phyloP scores from a whole-genome alignment of 2,329 filamentous ascomycete species.

The Apiospora malaysiana region DNA sequence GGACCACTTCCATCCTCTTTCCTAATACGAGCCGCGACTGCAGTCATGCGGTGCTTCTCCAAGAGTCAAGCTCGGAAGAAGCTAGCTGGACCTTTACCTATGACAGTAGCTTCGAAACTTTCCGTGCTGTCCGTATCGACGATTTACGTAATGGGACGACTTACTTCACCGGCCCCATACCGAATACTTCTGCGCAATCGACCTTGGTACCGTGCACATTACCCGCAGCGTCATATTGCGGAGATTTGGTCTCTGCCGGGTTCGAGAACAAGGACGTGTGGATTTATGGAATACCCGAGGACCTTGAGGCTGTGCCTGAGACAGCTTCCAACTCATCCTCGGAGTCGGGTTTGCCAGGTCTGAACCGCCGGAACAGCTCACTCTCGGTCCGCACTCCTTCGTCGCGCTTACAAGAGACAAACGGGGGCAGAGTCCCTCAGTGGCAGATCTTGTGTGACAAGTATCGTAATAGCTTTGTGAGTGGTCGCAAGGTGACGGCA shows the following conservation, averaged over 20 bases:
- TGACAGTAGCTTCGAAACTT: conserved; percentile 77
- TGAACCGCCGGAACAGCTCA: conserved; percentile 48
- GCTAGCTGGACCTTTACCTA: conserved; percentile 80
- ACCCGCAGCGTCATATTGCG: conserved; percentile 71
- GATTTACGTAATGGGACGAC: conserved; percentile 78
- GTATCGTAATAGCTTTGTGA: conserved; percentile 71
- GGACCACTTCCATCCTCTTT: conserved; percentile 86
- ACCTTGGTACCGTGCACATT: conserved; percentile 71
- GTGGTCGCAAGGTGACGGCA: conserved; percentile 69
- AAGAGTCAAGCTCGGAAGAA: conserved; percentile 66
- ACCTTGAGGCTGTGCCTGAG: conserved; percentile 67
- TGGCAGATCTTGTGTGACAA: conserved; percentile 75
- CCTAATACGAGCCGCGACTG: conserved; percentile 81
- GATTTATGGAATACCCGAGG: conserved; percentile 79
- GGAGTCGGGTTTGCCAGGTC: conserved; percentile 35
- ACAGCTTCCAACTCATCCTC: conserved; percentile 34
- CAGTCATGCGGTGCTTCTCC: conserved; percentile 76
- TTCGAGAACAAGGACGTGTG: conserved; percentile 77
- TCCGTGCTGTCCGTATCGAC: conserved; percentile 77
- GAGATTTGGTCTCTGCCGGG: conserved; percentile 75
- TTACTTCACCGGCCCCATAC: conserved; percentile 76
- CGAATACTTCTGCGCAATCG: conserved; percentile 55
- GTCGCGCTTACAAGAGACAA: conserved; percentile 43
- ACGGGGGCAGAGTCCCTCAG: conserved; percentile 58
- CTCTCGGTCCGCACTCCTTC: conserved; percentile 46